Evolutionary conservation across 1,284 basidiomycete species (phyloP).

Genomic region (Xerocomus nothofagi): DNA sequence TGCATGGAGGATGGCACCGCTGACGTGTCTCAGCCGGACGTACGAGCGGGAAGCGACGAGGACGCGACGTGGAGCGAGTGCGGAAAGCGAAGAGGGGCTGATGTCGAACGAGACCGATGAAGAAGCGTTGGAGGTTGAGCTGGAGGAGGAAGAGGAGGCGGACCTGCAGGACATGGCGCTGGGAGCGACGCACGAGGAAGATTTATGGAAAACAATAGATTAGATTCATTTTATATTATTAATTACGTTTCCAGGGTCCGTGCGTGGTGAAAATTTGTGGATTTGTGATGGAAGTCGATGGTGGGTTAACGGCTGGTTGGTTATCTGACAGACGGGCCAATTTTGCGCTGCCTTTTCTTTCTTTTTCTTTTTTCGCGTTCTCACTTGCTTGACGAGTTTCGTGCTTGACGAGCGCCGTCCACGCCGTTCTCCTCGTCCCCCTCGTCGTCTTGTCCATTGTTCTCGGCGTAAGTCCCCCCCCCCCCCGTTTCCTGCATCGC

Average conservation of each 20-base stretch:
- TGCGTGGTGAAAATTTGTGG: slow-evolving; percentile 31
- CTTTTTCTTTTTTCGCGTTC: slow-evolving; percentile 22
- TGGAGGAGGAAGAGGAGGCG: slow-evolving; percentile 48
- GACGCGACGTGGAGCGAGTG: slow-evolving; percentile 18
- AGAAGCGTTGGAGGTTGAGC: slow-evolving; percentile 42
- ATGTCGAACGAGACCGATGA: slow-evolving; percentile 45
- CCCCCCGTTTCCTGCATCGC: neutral
- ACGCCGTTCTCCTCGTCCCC: slow-evolving; percentile 27
- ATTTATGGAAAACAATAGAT: slow-evolving; percentile 31
- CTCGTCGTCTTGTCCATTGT: slow-evolving; percentile 22
- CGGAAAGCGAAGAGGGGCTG: slow-evolving; percentile 25
- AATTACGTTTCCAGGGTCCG: slow-evolving; percentile 29
- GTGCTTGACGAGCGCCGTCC: slow-evolving; percentile 22
- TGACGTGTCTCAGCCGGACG: slow-evolving; percentile 18
- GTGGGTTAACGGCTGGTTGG: slow-evolving; percentile 1
- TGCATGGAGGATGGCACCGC: slow-evolving; percentile 11
- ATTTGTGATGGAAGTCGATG: slow-evolving; percentile 19
- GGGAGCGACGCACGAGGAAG: slow-evolving; percentile 28
- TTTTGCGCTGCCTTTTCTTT: slow-evolving; percentile 23
- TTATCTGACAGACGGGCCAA: slow-evolving; percentile 15
- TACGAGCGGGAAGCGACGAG: slow-evolving; percentile 24
- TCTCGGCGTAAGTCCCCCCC: slow-evolving; percentile 28
- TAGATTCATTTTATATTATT: slow-evolving; percentile 5
- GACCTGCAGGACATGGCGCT: slow-evolving; percentile 41
- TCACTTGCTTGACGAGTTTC: slow-evolving; percentile 24